Evolutionary conservation across 1,284 basidiomycete genomes (phyloP).

Genomic region (Heterobasidion parviporum): DNA sequence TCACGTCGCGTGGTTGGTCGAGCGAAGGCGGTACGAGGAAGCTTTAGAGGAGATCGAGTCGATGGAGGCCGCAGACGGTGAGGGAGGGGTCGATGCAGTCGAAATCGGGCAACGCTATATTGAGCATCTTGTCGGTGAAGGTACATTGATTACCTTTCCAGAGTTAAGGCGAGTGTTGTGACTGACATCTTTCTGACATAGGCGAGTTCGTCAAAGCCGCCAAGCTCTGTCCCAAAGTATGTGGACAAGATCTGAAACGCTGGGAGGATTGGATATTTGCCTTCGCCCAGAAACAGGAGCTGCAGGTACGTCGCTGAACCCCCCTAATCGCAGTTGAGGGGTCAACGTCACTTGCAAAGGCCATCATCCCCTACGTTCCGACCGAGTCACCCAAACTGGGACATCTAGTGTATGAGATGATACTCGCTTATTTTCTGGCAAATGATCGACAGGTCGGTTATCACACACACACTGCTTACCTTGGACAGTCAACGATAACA

Average conservation of each 20-base stretch:
- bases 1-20: slow-evolving; percentile 90
- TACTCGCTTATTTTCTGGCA: slow-evolving; percentile 80
- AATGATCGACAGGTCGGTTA: slow-evolving; percentile 63
- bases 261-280: slow-evolving; percentile 97
- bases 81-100: slow-evolving; percentile 49
- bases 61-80: slow-evolving; percentile 25
- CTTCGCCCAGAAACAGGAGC: slow-evolving; percentile 78
- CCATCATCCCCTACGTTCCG: slow-evolving; percentile 87
- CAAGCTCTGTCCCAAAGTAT: slow-evolving; percentile 78
- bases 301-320: slow-evolving; percentile 49
- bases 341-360: slow-evolving; percentile 28
- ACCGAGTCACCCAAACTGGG: slow-evolving; percentile 76
- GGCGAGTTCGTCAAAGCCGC: slow-evolving; percentile 84
- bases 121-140: slow-evolving; percentile 69
- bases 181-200: slow-evolving; percentile 20
- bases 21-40: slow-evolving; percentile 80
- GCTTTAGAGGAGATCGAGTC: slow-evolving; percentile 82
- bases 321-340: not conserved
- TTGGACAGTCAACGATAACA: too few species aligned
- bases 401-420: slow-evolving; percentile 90
- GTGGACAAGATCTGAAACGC: slow-evolving; percentile 66
- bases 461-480: too few species aligned
- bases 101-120: slow-evolving; percentile 83
- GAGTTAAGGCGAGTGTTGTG: not conserved
- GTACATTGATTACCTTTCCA: slow-evolving; percentile 29